A percentile compares a stretch with the other conserved stretches of the same genome.
These are phyloP conservation scores for Pelargonium cotyledonis DNA, from an alignment of 441 rosid species.

Conservation along the genomic window DNA sequence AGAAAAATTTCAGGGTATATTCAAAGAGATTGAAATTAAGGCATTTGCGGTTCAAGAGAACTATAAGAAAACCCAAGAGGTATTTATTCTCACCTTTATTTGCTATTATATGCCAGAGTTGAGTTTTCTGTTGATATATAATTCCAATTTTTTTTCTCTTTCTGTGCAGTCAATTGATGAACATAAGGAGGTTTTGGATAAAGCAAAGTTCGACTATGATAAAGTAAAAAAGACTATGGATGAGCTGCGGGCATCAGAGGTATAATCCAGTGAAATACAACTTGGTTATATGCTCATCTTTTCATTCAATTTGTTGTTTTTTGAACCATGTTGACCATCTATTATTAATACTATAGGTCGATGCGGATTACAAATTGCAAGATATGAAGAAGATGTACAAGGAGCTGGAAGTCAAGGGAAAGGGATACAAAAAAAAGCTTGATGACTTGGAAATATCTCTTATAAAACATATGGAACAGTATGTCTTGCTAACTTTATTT, in stretches of 20 bases:
- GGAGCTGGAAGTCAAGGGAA: constrained; percentile 79
- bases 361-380: constrained; percentile 69
- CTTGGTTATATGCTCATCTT: constrained; percentile 13
- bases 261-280: constrained; percentile 22
- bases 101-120: background rate
- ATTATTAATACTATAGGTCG: constrained; percentile 47
- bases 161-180: constrained; percentile 59
- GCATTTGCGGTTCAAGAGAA: constrained; percentile 83
- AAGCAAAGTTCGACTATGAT: constrained; percentile 62
- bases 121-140: constrained; percentile 10
- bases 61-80: constrained; percentile 65
- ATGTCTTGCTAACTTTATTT: constrained; percentile 27
- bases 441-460: constrained; percentile 70
- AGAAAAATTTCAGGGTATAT: constrained; percentile 51
- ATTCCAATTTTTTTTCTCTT: constrained; percentile 16
- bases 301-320: constrained; percentile 3
- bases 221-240: constrained; percentile 66
- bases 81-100: constrained; percentile 17
- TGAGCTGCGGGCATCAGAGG: constrained; percentile 84
- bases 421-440: constrained; percentile 72
- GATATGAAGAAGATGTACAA: constrained; percentile 65
- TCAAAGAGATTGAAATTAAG: constrained; percentile 69
- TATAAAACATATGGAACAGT: constrained; percentile 80
- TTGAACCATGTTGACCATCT: constrained; percentile 13
- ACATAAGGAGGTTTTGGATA: constrained; percentile 60